Base-by-base conservation (phyloP, 192 early-diverging fungal species). In the Spizellomyces sp. region DNA sequence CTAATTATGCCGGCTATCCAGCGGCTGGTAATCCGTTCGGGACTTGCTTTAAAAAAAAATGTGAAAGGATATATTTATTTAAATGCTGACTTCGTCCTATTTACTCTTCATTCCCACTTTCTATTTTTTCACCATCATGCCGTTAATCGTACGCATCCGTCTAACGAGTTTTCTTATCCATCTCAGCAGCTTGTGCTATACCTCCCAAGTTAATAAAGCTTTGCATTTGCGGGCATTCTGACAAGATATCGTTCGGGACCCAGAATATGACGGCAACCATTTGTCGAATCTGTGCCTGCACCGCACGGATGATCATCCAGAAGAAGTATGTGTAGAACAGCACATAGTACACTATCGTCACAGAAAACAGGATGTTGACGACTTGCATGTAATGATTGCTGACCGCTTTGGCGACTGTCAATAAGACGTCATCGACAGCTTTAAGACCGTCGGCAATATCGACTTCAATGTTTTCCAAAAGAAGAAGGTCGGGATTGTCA, bases 251-350 rank as follows among this genome's bases (percentile, higher is more conserved):
- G 9, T 4, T 42, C 12, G 63, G 12, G 14, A 64, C 14, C 63
- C 63, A 64, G 63, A 64, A 64, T 10, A 45, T 46, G 12, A 64
- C 63, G 12, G n/a, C 10, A n/a, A 64, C 63, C 63, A 64, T 64
- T 22, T 46, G 19, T 10, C 44, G 43, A n/a, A 64, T 64, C 63
- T 64, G 63, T 15, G 10, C 42, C 44, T 64, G 63, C 9, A 64
- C 22, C 9, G 19, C 14, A n/a, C 63, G 10, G 9, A 22, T 45
- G 41, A 64, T 22, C 44, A 41, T 10, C 14, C 12, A 45, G 41
- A 64, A 45, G 45, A 64, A 64, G 44, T 64, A 64, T 15, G 41
- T 47, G 4, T 47, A 64, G 63, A 64, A 64, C n/a, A 15, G 9
- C 9, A 64, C 41, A 22, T 64, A 64, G 44, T 64, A 64, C 9